Evolutionary conservation across 2,329 filamentous ascomycete genomes (phyloP).

Genomic region (Mollisiaceae sp.): DNA sequence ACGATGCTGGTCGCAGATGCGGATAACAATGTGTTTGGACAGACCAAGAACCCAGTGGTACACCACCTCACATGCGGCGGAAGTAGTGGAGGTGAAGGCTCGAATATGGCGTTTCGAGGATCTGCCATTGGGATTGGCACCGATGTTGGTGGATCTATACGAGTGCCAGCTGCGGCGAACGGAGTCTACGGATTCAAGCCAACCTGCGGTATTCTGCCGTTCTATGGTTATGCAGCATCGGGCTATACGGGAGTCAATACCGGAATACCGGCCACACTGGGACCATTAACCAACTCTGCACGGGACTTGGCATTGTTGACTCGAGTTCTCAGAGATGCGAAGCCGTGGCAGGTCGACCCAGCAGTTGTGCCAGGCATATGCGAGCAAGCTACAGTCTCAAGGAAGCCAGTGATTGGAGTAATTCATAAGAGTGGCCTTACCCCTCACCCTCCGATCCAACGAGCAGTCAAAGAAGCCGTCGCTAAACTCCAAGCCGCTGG

Average conservation of each 20-base stretch:
- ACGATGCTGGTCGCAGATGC: slow-evolving; percentile 51
- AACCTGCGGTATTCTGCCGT: slow-evolving; percentile 41
- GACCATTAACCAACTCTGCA: slow-evolving; percentile 84
- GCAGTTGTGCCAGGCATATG: slow-evolving; percentile 33
- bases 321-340: slow-evolving; percentile 72
- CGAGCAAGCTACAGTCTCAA: slow-evolving; percentile 21
- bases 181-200: slow-evolving; percentile 43
- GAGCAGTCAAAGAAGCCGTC: slow-evolving; percentile 40
- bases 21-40: slow-evolving; percentile 26
- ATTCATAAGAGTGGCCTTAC: slow-evolving; percentile 40
- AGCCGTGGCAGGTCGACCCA: slow-evolving; percentile 69
- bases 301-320: slow-evolving; percentile 84
- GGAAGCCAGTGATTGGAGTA: slow-evolving; percentile 42
- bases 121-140: slow-evolving; percentile 81
- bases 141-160: slow-evolving; percentile 86
- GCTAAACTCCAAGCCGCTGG: slow-evolving; percentile 39
- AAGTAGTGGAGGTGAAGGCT: slow-evolving; percentile 72
- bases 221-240: slow-evolving; percentile 41
- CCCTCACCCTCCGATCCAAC: slow-evolving; percentile 41
- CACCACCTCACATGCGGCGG: slow-evolving; percentile 82
- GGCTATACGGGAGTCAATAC: slow-evolving; percentile 60
- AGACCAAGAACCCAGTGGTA: slow-evolving; percentile 58
- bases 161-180: slow-evolving; percentile 41
- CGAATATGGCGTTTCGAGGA: slow-evolving; percentile 77
- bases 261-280: slow-evolving; percentile 83